These are phyloP conservation scores for Knoxia roxburghii DNA, from an alignment of 257 asterid species.

Conservation along the genomic window DNA sequence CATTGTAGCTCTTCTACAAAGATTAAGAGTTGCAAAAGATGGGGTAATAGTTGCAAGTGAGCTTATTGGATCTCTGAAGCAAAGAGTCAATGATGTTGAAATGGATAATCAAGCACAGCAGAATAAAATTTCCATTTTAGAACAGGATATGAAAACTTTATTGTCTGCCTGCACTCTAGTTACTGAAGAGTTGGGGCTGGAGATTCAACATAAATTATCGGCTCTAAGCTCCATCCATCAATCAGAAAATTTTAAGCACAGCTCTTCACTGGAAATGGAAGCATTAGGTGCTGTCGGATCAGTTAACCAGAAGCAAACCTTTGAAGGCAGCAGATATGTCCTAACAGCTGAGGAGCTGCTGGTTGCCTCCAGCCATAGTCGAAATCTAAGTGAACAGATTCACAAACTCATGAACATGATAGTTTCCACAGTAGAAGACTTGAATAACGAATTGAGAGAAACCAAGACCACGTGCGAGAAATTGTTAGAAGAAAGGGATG, in stretches of 20 bases:
- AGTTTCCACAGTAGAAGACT: conserved; percentile 31
- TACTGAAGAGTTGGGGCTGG: conserved; percentile 45
- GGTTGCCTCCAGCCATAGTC: conserved; percentile 46
- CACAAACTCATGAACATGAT: conserved; percentile 35
- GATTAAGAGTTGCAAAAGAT: conserved; percentile 43
- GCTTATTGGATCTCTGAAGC: conserved; percentile 44
- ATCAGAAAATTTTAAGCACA: conserved; percentile 35
- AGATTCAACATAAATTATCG: conserved; percentile 30
- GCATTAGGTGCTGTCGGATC: conserved; percentile 28
- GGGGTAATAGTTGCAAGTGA: conserved; percentile 28
- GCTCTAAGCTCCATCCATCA: conserved; percentile 36
- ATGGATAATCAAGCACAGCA: conserved; percentile 46
- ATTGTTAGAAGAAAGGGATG: conserved; percentile 55
- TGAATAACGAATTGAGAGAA: conserved; percentile 50
- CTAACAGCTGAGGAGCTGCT: conserved; percentile 57
- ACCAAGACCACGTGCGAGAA: conserved; percentile 36
- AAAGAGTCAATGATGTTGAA: conserved; percentile 43
- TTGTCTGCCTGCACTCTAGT: conserved; percentile 67
- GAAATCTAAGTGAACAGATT: conserved; percentile 38
- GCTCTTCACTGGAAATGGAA: conserved; percentile 24
- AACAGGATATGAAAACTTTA: conserved; percentile 43
- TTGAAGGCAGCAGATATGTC: conserved; percentile 34
- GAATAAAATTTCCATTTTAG: conserved; percentile 40
- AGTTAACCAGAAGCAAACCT: conserved; percentile 19
- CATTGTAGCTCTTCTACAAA: conserved; percentile 35